Evolutionary conservation across 1,284 basidiomycete genomes (phyloP).

Genomic region (Ustanciosporium gigantosporum): DNA sequence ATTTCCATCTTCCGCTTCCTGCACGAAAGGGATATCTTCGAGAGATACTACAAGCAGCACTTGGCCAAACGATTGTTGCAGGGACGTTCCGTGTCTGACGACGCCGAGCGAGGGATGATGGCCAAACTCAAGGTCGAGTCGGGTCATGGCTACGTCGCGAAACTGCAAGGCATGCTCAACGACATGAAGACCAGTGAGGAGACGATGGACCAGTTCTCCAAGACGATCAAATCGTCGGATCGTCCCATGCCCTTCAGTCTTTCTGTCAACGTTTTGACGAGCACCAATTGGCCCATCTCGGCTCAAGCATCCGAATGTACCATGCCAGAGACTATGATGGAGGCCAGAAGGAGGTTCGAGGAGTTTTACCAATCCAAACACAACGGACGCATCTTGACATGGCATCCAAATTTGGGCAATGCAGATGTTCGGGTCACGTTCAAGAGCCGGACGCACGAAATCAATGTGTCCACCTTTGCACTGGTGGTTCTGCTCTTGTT

Average conservation of each 20-base stretch:
- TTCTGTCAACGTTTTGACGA: constrained; percentile 62
- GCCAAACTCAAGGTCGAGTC: constrained; percentile 96
- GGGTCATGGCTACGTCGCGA: constrained; percentile 95
- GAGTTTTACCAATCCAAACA: constrained; percentile 87
- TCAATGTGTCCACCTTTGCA: constrained; percentile 90
- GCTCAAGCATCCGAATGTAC: constrained; percentile 41
- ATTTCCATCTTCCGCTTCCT: constrained; percentile 94
- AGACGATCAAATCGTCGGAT: constrained; percentile 65
- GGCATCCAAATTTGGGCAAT: constrained; percentile 90
- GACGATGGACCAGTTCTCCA: constrained; percentile 75
- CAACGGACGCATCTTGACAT: constrained; percentile 84
- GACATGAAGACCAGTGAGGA: constrained; percentile 92
- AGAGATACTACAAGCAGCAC: constrained; percentile 95
- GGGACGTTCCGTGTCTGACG: constrained; percentile 87
- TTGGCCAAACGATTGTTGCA: constrained; percentile 88
- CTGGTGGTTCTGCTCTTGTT: constrained; percentile 87
- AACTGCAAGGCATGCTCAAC: constrained; percentile 98
- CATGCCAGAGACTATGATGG: constrained; percentile 40
- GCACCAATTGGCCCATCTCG: constrained; percentile 57
- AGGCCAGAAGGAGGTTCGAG: constrained; percentile 72
- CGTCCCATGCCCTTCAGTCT: constrained; percentile 77
- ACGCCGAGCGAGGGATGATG: constrained; percentile 96
- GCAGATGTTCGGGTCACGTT: constrained; percentile 86
- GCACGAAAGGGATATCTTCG: constrained; percentile 94
- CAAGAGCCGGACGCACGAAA: constrained; percentile 78